Conservation (phyloP, 805 yeast genomes). For the Myxozyma neglecta region DNA sequence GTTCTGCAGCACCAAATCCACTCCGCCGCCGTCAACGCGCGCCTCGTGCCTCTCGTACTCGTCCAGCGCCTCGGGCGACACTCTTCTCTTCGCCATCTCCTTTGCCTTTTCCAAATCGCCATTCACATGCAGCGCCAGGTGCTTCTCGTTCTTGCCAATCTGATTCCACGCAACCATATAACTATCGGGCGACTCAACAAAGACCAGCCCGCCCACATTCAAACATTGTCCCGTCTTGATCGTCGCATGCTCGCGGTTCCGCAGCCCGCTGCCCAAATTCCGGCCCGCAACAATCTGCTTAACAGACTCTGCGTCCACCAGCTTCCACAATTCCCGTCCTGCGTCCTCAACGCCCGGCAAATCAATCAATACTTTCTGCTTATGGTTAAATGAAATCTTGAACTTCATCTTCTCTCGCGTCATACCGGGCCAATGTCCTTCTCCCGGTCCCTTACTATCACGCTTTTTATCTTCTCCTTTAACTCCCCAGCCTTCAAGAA, state of each 20-base stretch:
- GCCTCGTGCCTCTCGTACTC: slow-evolving; percentile 2
- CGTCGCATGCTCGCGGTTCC: slow-evolving; percentile 33
- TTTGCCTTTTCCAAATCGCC: slow-evolving; percentile 32
- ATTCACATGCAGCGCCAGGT: slow-evolving; percentile 31
- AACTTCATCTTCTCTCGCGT: slow-evolving; percentile 57
- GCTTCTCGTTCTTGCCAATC: slow-evolving; percentile 31
- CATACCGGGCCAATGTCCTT: slow-evolving; percentile 59
- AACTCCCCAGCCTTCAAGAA: slow-evolving; percentile 43
- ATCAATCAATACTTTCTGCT: slow-evolving; percentile 36
- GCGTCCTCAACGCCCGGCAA: slow-evolving; percentile 38
- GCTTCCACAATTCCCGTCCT: slow-evolving; percentile 30
- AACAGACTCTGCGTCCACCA: slow-evolving; percentile 32
- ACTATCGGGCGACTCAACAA: slow-evolving; percentile 34
- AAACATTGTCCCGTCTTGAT: slow-evolving; percentile 33
- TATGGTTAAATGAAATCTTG: slow-evolving; percentile 38
- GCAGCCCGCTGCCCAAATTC: slow-evolving; percentile 12
- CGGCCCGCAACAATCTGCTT: slow-evolving; percentile 17
- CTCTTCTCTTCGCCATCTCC: too few species aligned
- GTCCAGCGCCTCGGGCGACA: slow-evolving; percentile 11
- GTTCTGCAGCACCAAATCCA: slow-evolving; percentile 37
- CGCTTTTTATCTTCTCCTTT: slow-evolving; percentile 26
- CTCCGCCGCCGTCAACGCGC: slow-evolving; percentile 29
- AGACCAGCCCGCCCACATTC: slow-evolving; percentile 40
- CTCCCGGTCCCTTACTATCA: slow-evolving; percentile 43
- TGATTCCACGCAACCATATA: slow-evolving; percentile 39